Evolutionary conservation across 2,329 filamentous ascomycete species (phyloP), one percentile per base, ranked within the genome.

Genomic region (Dryadomyces sulphureus): DNA sequence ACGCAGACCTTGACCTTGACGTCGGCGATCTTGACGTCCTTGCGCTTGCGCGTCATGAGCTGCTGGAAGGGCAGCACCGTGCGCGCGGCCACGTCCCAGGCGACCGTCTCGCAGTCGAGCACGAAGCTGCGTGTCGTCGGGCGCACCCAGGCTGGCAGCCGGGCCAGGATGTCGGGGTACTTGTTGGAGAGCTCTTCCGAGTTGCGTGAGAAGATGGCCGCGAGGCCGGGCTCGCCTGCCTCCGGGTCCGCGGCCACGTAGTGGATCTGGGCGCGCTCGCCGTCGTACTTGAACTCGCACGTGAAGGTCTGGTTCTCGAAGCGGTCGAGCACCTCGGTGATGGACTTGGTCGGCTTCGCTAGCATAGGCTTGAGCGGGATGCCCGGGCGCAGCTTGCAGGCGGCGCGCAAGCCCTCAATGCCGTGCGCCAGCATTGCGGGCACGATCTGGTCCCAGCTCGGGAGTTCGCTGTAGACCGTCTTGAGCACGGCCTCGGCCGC

Each of bases 201-300:
- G 59, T 98, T 98, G 54, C 92, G 76, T 3, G 92, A 98, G 64
- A 98, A 98, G 55, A 98, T 94, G 43, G 90, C 87, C 8, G 87
- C 80, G 30, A 96, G 76, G 2, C 90, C 90, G 45, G 77, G 72
- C 6, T 24, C 73, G 75, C 30, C 73, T 66, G 50, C 77, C 21
- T 36, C 68, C 9, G 84, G 75, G 50, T 90, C 84, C 51, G 87
- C 85, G 5, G 89, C 81, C 27, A 96, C 87, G 54, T 94, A 98
- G 60, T 98, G 92, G 43, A 98, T 96, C 60, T 98, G 92, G n/a
- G 92, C 92, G 59, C 92, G 75, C 63, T 98, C 92, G 42, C 92
- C 92, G 56, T 98, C 92, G 58, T 98, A 98, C 63, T 98, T 98
- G 72, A 94, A 98, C 61, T 98, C 92, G 65, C 92, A 98, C 1